Evolutionary conservation across 129 eudicot genomes (phyloP).

Genomic region (Solidago caesia): DNA sequence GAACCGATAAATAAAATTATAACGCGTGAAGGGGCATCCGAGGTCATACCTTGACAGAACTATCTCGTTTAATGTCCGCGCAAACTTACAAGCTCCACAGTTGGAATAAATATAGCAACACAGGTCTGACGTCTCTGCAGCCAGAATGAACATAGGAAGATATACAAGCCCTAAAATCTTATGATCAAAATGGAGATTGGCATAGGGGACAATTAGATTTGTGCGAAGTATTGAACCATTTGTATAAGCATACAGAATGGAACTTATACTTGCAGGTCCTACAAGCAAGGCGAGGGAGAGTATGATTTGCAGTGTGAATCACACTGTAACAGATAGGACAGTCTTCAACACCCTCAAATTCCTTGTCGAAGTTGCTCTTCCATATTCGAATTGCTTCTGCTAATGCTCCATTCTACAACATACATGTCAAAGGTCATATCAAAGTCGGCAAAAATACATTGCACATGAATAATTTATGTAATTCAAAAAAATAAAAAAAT

Average conservation of each 20-base stretch:
- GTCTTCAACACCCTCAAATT: slow-evolving; percentile 96
- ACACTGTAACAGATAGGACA: slow-evolving; percentile 99
- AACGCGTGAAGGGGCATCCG: background rate
- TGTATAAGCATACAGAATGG: slow-evolving; percentile 88
- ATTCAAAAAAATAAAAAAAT: background rate
- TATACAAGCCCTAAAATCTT: background rate
- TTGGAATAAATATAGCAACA: background rate
- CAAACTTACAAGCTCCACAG: background rate
- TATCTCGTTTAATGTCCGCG: background rate
- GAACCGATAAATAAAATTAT: background rate
- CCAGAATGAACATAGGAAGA: background rate
- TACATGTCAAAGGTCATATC: background rate
- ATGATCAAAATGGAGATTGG: slow-evolving; percentile 81
- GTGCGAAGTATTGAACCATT: slow-evolving; percentile 95
- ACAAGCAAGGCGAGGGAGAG: slow-evolving; percentile 91
- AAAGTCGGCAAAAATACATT: slow-evolving; percentile 2
- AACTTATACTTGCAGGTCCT: slow-evolving; percentile 97
- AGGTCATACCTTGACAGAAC: background rate
- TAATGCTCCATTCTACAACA: slow-evolving; percentile 82
- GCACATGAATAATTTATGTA: background rate
- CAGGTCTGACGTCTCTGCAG: slow-evolving; percentile 1
- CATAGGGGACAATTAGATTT: slow-evolving; percentile 93
- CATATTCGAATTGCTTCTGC: slow-evolving; percentile 97
- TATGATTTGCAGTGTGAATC: slow-evolving; percentile 81
- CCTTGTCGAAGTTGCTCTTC: slow-evolving; percentile 96